Percentiles rank a stretch among this genome's conserved stretches.
Evolutionary conservation across 768 basidiomycete genomes (phyloP).

Genomic region (Termitomyces titanicus): DNA sequence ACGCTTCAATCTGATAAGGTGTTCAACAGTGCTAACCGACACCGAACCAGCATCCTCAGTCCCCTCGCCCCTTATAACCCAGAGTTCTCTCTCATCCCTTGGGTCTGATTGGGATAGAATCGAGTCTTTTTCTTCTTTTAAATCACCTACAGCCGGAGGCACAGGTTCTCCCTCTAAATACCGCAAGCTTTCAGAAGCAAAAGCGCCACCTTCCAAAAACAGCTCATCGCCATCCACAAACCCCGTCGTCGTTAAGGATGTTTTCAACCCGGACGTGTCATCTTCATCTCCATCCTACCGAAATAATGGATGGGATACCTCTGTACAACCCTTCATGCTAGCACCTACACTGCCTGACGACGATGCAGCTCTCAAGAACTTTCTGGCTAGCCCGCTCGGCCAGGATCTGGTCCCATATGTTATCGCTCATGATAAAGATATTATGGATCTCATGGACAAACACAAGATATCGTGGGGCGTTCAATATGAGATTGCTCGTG

Average conservation of each 20-base stretch:
- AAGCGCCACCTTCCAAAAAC: neutral
- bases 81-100: conserved; percentile 7
- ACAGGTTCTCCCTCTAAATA: conserved; percentile 13
- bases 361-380: neutral
- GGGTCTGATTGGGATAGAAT: conserved; percentile 5
- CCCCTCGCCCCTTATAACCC: neutral
- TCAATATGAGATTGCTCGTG: conserved; percentile 39
- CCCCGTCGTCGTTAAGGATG: neutral
- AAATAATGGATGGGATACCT: neutral
- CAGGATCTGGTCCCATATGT: conserved; percentile 21
- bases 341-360: neutral
- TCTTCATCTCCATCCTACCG: neutral
- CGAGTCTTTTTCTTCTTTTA: neutral
- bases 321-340: neutral
- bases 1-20: neutral
- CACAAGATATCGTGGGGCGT: conserved; percentile 40
- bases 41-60: neutral
- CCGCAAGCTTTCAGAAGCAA: conserved; percentile 6
- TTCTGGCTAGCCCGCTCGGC: conserved; percentile 17
- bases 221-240: neutral
- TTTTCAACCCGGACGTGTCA: neutral
- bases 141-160: neutral
- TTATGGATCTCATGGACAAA: conserved; percentile 33
- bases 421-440: conserved; percentile 32
- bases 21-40: conserved; percentile 13